Evolutionary conservation across 176 grass and related monocot genomes (phyloP).

Genomic region (Rhynchospora breviuscula): DNA sequence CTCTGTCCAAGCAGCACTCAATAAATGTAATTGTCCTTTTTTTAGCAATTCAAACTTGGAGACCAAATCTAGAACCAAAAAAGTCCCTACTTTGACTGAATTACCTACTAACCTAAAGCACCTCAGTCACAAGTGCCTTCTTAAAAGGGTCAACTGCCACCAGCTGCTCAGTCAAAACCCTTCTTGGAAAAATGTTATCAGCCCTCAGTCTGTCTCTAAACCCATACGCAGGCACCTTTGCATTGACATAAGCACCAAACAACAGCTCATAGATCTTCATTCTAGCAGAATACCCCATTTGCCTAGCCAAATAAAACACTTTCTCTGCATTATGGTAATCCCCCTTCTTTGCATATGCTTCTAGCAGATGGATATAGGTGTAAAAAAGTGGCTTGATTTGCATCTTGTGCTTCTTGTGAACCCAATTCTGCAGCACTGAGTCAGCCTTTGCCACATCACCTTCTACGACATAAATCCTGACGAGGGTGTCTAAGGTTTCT

Average conservation of each 20-base stretch:
- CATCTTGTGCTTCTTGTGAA: slow-evolving; percentile 33
- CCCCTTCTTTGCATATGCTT: slow-evolving; percentile 50
- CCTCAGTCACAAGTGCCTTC: slow-evolving; percentile 11
- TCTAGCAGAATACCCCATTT: slow-evolving; percentile 28
- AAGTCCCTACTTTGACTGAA: not conserved
- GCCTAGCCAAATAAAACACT: slow-evolving; percentile 50
- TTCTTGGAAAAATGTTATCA: slow-evolving; percentile 32
- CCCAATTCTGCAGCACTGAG: slow-evolving; percentile 42
- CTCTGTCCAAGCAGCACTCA: too few species aligned
- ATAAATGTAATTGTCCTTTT: too few species aligned
- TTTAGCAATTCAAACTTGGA: not conserved
- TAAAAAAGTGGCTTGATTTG: slow-evolving; percentile 24
- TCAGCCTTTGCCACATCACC: slow-evolving; percentile 62
- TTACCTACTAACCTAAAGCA: slow-evolving; percentile 20
- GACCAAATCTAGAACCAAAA: slow-evolving; percentile 13
- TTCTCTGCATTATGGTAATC: slow-evolving; percentile 56
- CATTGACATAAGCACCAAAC: slow-evolving; percentile 58
- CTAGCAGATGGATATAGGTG: slow-evolving; percentile 40
- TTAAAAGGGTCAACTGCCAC: slow-evolving; percentile 25
- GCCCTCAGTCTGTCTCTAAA: slow-evolving; percentile 63
- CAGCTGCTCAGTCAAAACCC: slow-evolving; percentile 16
- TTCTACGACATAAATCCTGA: slow-evolving; percentile 51
- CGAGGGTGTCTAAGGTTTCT: slow-evolving; percentile 44
- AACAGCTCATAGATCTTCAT: slow-evolving; percentile 39
- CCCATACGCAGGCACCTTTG: slow-evolving; percentile 46